phyloP scores from a whole-genome alignment of 2,329 filamentous ascomycete species.

The Penicillium glabrum region DNA sequence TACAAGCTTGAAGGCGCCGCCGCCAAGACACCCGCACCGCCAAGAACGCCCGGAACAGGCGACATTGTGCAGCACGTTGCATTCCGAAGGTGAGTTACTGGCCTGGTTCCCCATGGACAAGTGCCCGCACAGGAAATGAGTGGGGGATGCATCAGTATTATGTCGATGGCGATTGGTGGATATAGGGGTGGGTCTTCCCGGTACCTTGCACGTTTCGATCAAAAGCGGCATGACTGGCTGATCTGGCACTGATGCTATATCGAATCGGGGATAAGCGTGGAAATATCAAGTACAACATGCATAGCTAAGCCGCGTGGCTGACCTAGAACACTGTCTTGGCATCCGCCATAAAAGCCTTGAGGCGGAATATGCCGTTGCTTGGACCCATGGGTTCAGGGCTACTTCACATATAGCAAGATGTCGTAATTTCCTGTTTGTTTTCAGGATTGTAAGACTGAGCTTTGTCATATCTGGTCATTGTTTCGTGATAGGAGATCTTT shows the following conservation, averaged over 20 bases:
- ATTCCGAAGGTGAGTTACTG: slow-evolving; percentile 14
- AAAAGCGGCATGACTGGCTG: slow-evolving; percentile 9
- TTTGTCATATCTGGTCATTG: too few relatives aligned
- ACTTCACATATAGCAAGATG: too few relatives aligned
- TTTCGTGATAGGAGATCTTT: too few relatives aligned
- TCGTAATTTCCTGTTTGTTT: too few relatives aligned
- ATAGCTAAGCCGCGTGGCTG: background rate
- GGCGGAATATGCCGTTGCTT: background rate
- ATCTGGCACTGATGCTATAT: background rate
- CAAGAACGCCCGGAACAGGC: background rate
- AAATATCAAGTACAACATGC: background rate
- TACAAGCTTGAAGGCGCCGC: background rate
- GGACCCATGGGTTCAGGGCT: background rate
- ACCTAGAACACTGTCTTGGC: background rate
- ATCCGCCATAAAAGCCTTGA: too few relatives aligned
- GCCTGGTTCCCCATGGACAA: slow-evolving; percentile 1
- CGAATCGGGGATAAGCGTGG: background rate
- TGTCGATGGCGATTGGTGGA: slow-evolving; percentile 2
- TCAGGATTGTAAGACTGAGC: too few relatives aligned
- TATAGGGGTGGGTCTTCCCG: background rate
- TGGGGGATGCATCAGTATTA: background rate
- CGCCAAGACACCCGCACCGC: background rate
- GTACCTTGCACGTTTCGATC: slow-evolving; percentile 14
- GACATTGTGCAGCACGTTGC: slow-evolving; percentile 14
- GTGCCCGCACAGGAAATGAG: background rate